phyloP scores from a whole-genome alignment of 176 grass and related monocot genomes.

The Puccinellia tenuiflora region DNA sequence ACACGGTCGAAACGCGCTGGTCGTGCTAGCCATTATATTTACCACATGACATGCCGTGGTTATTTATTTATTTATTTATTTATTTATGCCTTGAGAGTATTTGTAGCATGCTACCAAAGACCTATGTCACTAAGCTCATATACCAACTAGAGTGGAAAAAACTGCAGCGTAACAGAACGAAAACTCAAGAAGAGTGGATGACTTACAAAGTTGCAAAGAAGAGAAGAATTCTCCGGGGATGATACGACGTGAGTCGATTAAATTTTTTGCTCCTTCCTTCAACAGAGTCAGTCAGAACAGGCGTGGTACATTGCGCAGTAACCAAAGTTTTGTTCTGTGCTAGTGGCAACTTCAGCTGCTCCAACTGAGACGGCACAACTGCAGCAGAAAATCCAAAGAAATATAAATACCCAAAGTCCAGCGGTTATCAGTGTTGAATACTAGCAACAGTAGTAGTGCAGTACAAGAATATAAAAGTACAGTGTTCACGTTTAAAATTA shows the following conservation, averaged over 20 bases:
- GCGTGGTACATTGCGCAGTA: slow-evolving; percentile 28
- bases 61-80: neutral
- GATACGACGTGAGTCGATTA: slow-evolving; percentile 41
- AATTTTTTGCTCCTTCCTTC: slow-evolving; percentile 76
- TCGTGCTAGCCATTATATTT: neutral
- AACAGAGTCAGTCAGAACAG: slow-evolving; percentile 45
- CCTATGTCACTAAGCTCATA: neutral
- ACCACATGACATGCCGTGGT: neutral
- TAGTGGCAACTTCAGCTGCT: slow-evolving; percentile 61
- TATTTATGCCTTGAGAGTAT: neutral
- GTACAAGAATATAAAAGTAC: neutral
- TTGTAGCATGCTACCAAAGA: neutral
- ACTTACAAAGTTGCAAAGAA: slow-evolving; percentile 92
- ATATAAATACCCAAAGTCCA: neutral
- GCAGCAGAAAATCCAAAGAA: slow-evolving; percentile 1
- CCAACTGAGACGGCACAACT: slow-evolving; percentile 80
- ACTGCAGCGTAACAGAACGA: neutral
- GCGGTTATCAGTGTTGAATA: neutral
- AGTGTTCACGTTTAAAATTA: neutral
- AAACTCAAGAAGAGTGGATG: neutral
- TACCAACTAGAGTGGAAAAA: neutral
- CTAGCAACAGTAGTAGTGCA: neutral
- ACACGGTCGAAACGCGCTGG: too few species aligned
- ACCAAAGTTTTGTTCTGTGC: slow-evolving; percentile 49
- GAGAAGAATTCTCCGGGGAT: slow-evolving; percentile 79